Base-by-base conservation (phyloP, 2,329 filamentous ascomycete genomes). In the Fusarium foetens region DNA sequence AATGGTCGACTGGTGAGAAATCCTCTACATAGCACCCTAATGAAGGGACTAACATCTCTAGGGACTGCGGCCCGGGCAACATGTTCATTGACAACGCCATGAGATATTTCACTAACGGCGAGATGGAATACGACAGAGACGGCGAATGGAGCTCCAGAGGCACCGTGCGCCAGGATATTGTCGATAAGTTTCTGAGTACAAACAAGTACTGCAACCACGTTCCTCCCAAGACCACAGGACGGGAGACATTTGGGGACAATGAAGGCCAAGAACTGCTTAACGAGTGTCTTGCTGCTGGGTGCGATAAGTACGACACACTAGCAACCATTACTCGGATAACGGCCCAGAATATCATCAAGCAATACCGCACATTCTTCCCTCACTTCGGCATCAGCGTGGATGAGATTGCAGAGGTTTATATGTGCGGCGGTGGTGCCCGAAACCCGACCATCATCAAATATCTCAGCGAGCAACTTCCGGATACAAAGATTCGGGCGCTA, bases 241-340 rank as follows among this genome's bases (percentile, higher is more conserved):
- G 86, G 25, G 88, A 90, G 76, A 86, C 88, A 27, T 90, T 90
- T 80, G 83, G 87, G 36, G 87, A 90, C 63, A 88, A 85, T 19
- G 79, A 89, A 62, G 87, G 86, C 1, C 82, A 85, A 71, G 83
- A 85, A 3, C 76, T 90, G 23, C 86, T 90, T 54, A 73, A 81
- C 16, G 80, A 85, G 63, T 86, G 83, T 21, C 78, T 83, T 54
- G 80, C 80, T 38, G 42, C 58, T 11, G 63, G 63, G 1, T 66
- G 58, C 17, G 49, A 77, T 2, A 80, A 84, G 6, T 82, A 87
- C 59, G 88, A 89, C 71, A 83, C 86, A 12, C 83, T 90, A 11
- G 88, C 88, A 0, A 89, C 87, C 1, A 83, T 90, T 49, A 90
- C 89, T 23, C 84, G 88, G 21, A 85, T 90, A 73, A 90, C 88